A percentile compares a stretch with the other conserved stretches of the same genome.
Conservation (phyloP, 129 eudicot species). For the Tagetes patula region DNA sequence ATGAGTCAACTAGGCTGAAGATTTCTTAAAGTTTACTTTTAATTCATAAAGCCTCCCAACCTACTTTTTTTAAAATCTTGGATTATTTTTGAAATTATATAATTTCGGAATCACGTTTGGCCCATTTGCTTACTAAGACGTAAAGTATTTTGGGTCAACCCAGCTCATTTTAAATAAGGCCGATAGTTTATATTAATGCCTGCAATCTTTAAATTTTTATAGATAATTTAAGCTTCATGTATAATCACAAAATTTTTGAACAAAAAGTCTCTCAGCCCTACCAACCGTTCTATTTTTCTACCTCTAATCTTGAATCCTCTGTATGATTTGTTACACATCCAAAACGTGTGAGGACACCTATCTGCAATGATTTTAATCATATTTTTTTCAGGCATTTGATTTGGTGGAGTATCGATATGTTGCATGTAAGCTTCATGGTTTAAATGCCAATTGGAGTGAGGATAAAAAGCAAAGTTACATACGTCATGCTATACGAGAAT, state of each 20-base stretch:
- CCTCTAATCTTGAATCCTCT: background rate
- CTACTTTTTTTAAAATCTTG: background rate
- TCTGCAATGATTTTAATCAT: conserved; percentile 37
- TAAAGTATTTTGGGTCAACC: background rate
- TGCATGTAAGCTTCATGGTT: conserved; percentile 98
- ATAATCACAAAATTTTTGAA: background rate
- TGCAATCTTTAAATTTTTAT: background rate
- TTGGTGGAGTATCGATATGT: conserved; percentile 93
- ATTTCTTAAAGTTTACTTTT: background rate
- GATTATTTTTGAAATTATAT: background rate
- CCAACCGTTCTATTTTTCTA: background rate
- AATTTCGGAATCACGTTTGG: background rate
- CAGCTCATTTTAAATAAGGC: background rate
- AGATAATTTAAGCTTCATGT: too few relatives aligned
- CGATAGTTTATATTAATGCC: background rate
- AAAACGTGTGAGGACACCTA: conserved; percentile 24
- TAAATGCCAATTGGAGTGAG: conserved; percentile 97
- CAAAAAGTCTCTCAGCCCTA: background rate
- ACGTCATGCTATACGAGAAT: conserved; percentile 95
- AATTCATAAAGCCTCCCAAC: background rate
- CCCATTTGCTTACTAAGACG: background rate
- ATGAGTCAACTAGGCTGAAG: background rate
- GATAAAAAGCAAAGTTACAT: conserved; percentile 97
- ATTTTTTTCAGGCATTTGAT: conserved; percentile 81
- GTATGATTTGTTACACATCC: conserved; percentile 14